These are phyloP conservation scores for Citrus trifoliata DNA, from an alignment of 345 rosid species.

Conservation along the genomic window DNA sequence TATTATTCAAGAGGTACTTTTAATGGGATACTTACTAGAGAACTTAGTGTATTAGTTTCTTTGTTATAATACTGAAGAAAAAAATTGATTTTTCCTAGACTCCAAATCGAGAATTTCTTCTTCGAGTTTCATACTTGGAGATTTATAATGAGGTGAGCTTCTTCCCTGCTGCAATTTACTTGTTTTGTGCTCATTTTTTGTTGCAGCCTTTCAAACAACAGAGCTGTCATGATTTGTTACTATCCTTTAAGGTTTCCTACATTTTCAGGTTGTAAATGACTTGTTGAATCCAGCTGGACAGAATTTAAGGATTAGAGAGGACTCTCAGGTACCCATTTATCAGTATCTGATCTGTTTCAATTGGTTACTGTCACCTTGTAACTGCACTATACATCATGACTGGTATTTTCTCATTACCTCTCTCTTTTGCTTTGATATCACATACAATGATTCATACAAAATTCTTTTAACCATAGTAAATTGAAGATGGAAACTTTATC, in stretches of 20 bases:
- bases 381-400: conserved; percentile 1
- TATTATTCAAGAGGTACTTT: conserved; percentile 91
- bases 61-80: conserved; percentile 19
- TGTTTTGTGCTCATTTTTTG: conserved; percentile 7
- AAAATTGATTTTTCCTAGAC: conserved; percentile 48
- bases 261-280: conserved; percentile 91
- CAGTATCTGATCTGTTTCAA: conserved; percentile 10
- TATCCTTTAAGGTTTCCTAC: conserved; percentile 21
- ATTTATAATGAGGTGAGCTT: conserved; percentile 90
- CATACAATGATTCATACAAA: not conserved
- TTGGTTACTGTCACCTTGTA: conserved; percentile 5
- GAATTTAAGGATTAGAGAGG: conserved; percentile 96
- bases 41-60: conserved; percentile 3
- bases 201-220: conserved; percentile 10
- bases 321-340: conserved; percentile 66
- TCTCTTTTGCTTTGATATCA: not conserved
- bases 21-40: conserved; percentile 10
- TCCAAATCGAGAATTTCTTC: conserved; percentile 89
- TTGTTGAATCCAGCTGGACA: conserved; percentile 96
- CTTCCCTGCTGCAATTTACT: conserved; percentile 6
- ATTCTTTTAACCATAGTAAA: not conserved
- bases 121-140: conserved; percentile 96
- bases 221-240: not conserved
- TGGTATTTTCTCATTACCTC: not conserved
- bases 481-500: conserved; percentile 2